Conservation (phyloP, 352 stramenopile species). For the Globisporangium uncinulatum region DNA sequence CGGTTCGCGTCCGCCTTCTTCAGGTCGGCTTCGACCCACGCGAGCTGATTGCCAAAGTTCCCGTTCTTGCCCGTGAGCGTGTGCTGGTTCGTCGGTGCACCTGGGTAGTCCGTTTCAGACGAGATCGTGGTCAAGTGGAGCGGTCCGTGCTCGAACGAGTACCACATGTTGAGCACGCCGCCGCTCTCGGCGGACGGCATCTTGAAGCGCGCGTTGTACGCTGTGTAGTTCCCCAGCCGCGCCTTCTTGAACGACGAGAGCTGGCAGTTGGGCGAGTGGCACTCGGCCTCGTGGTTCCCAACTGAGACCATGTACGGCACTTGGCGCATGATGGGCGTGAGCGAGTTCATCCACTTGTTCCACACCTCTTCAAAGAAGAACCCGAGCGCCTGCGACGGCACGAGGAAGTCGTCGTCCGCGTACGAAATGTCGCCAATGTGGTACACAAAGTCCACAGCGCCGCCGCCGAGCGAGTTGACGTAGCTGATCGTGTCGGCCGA, state of each 20-base stretch:
- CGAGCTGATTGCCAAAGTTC: constrained; percentile 42
- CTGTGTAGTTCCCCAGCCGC: constrained; percentile 71
- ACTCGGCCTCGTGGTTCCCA: constrained; percentile 89
- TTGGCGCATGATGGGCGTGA: constrained; percentile 41
- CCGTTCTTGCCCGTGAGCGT: constrained; percentile 28
- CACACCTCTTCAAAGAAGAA: constrained; percentile 88
- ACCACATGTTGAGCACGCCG: constrained; percentile 78
- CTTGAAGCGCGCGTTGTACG: constrained; percentile 81
- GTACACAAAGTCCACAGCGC: constrained; percentile 52
- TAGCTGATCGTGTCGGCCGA: constrained; percentile 28
- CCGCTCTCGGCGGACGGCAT: constrained; percentile 73
- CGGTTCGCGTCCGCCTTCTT: constrained; percentile 40
- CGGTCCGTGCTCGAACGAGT: constrained; percentile 81
- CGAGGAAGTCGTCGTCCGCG: constrained; percentile 24
- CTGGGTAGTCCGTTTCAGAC: constrained; percentile 61
- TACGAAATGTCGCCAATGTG: constrained; percentile 73
- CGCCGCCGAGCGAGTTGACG: constrained; percentile 28
- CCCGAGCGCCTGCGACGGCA: constrained; percentile 17
- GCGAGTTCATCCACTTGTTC: constrained; percentile 79
- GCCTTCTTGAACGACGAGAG: constrained; percentile 40
- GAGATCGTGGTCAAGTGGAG: constrained; percentile 85
- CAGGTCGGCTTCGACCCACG: constrained; percentile 45
- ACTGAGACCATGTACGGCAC: constrained; percentile 82
- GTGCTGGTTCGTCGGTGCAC: constrained; percentile 35
- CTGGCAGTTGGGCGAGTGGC: constrained; percentile 61